Base-by-base conservation (phyloP, 2,329 filamentous ascomycete genomes). In the Laburnicola sp. region DNA sequence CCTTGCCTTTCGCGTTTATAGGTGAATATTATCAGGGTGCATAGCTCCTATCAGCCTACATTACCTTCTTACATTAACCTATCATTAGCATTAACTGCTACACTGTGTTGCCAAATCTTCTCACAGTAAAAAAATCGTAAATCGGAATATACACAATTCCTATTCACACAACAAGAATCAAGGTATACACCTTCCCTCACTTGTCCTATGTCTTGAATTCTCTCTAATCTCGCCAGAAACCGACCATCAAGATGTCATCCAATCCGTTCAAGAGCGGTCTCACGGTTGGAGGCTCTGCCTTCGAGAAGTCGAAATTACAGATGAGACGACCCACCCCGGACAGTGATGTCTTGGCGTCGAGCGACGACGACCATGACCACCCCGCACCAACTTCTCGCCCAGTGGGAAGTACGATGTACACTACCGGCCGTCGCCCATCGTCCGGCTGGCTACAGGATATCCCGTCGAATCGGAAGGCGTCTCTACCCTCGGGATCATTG, bases 301-400 rank as follows among this genome's bases (percentile, higher is more conserved):
- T 66, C 10, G 89, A 93, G 44, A 94, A 38, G 22, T 7, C 36
- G 3, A 23, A 38, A 38, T 25, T 38, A 7, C 22, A 38, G 22
- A 21, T 36, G 6, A 16, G 22, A 4, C 9, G 36, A 25, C 23
- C 23, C 4, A n/a, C 36, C 6, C 23, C 22, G 1, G 36, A 39
- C 22, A 26, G 22, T 10, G 36, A 26, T 10, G 22, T 39, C 9
- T 10, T 39, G 7, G 36, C 23, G 3, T 39, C 23, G 6, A 39
- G 36, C 3, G 36, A 39, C 36, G 23, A 39, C 7, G 36, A 27
- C 23, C 36, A 39, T 11, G 36, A 39, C 22, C 10, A 21, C 36
- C 22, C 27, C 9, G 9, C 36, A 11, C 36, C 7, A 6, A 57
- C n/a, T n/a, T n/a, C 61, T 25, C 23, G 21, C 22, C 22, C 36